Percentiles rank a stretch among this genome's conserved stretches.
These are phyloP conservation scores for Tephrocybe sp. DNA, from an alignment of 768 basidiomycete genomes.

Conservation along the genomic window DNA sequence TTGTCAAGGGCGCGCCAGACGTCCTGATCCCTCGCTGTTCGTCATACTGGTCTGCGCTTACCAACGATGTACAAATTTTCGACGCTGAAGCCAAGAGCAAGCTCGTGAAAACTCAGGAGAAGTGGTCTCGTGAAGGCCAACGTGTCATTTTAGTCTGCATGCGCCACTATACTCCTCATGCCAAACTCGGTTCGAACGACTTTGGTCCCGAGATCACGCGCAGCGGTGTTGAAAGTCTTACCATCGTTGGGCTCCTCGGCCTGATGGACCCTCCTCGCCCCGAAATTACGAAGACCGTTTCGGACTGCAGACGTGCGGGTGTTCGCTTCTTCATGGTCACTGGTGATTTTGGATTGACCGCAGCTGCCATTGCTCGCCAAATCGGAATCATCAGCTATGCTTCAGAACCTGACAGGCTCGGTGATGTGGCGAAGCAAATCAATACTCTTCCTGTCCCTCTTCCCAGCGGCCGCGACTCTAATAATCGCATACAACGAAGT, in stretches of 20 bases:
- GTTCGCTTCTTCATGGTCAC: constrained; percentile 56
- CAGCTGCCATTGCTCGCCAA: constrained; percentile 45
- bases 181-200: constrained; percentile 16
- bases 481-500: constrained; percentile 32
- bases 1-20: constrained; percentile 62
- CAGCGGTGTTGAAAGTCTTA: constrained; percentile 35
- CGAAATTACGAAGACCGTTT: constrained; percentile 43
- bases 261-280: constrained; percentile 54
- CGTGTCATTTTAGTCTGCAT: constrained; percentile 49
- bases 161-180: constrained; percentile 22
- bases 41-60: constrained; percentile 4
- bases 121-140: constrained; percentile 47
- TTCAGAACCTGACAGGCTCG: constrained; percentile 13
- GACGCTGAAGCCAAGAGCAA: constrained; percentile 16
- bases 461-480: constrained; percentile 3
- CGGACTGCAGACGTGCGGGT: constrained; percentile 46
- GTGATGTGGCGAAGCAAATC: constrained; percentile 1
- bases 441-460: not conserved
- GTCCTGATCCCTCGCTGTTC: constrained; percentile 42
- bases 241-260: constrained; percentile 48
- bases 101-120: constrained; percentile 28
- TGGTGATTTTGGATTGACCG: constrained; percentile 52
- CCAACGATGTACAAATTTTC: constrained; percentile 23
- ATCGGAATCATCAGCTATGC: constrained; percentile 40
- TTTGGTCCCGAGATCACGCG: constrained; percentile 34